Percentiles rank a stretch among this genome's conserved stretches.
These are phyloP conservation scores for Lactarius vividus DNA, from an alignment of 768 basidiomycete species.

Conservation along the genomic window DNA sequence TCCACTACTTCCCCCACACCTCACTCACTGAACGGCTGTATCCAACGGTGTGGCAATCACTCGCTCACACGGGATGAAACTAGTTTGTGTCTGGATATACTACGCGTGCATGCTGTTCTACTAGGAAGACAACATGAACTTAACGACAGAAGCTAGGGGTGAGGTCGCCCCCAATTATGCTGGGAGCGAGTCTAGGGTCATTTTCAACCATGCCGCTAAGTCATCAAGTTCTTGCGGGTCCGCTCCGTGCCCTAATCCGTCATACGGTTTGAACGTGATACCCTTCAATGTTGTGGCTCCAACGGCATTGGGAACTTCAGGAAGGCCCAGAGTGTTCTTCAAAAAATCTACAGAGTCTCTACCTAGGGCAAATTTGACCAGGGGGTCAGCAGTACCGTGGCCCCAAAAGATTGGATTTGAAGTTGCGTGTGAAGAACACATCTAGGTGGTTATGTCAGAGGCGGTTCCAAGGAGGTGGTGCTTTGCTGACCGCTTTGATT, in stretches of 20 bases:
- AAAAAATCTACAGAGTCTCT: conserved; percentile 56
- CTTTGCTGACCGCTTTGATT: conserved; percentile 56
- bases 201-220: conserved; percentile 67
- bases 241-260: conserved; percentile 65
- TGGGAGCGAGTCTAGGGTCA: conserved; percentile 37
- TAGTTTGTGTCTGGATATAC: background rate
- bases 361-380: conserved; percentile 60
- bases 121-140: background rate
- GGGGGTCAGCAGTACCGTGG: conserved; percentile 72
- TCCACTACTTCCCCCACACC: background rate
- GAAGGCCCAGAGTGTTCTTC: conserved; percentile 49
- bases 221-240: conserved; percentile 65
- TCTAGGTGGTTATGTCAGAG: conserved; percentile 39
- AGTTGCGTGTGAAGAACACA: conserved; percentile 56
- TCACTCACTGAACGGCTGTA: background rate
- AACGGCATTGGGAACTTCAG: conserved; percentile 33
- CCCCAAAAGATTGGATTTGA: conserved; percentile 83
- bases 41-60: background rate
- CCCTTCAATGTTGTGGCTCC: conserved; percentile 48
- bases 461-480: background rate
- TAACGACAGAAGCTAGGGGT: background rate
- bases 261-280: conserved; percentile 64
- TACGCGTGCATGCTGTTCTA: background rate
- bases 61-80: background rate
- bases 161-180: background rate